A percentile compares a stretch with the other conserved stretches of the same genome.
phyloP scores from a whole-genome alignment of 129 eudicot genomes.

The Flaveria sonorensis region DNA sequence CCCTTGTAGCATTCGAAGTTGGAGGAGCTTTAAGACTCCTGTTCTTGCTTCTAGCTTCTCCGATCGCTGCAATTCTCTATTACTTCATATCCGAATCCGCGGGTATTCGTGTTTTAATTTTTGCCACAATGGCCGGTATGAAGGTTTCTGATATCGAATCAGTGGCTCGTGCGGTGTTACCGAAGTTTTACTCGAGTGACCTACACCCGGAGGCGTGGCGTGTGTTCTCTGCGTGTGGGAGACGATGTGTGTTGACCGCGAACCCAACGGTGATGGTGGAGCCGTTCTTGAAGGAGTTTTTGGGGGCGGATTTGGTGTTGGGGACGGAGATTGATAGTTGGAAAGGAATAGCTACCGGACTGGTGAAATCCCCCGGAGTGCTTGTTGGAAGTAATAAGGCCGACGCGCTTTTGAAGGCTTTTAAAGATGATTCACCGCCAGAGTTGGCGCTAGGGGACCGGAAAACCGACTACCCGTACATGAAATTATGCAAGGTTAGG shows the following conservation, averaged over 20 bases:
- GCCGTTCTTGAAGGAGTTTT: conserved; percentile 58
- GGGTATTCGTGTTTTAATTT: conserved; percentile 54
- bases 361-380: conserved; percentile 48
- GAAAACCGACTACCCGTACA: conserved; percentile 59
- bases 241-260: conserved; percentile 57
- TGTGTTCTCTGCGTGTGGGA: conserved; percentile 68
- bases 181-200: conserved; percentile 61
- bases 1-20: conserved; percentile 55
- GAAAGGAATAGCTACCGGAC: conserved; percentile 62
- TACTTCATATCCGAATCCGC: conserved; percentile 63
- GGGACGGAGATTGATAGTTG: conserved; percentile 59
- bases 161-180: conserved; percentile 68
- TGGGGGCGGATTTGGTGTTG: conserved; percentile 60
- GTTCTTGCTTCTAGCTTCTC: conserved; percentile 48
- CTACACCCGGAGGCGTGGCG: conserved; percentile 73
- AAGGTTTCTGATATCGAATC: conserved; percentile 58
- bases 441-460: conserved; percentile 71
- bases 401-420: conserved; percentile 51
- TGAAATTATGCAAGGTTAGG: conserved; percentile 70
- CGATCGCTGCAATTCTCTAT: conserved; percentile 53
- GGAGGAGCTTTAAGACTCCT: conserved; percentile 55
- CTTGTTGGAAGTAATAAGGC: conserved; percentile 65
- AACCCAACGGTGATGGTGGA: conserved; percentile 73
- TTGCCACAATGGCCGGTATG: conserved; percentile 62
- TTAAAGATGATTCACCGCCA: conserved; percentile 30